These are phyloP conservation scores for Iberis pinnata DNA, from an alignment of 345 rosid genomes.

Conservation along the genomic window DNA sequence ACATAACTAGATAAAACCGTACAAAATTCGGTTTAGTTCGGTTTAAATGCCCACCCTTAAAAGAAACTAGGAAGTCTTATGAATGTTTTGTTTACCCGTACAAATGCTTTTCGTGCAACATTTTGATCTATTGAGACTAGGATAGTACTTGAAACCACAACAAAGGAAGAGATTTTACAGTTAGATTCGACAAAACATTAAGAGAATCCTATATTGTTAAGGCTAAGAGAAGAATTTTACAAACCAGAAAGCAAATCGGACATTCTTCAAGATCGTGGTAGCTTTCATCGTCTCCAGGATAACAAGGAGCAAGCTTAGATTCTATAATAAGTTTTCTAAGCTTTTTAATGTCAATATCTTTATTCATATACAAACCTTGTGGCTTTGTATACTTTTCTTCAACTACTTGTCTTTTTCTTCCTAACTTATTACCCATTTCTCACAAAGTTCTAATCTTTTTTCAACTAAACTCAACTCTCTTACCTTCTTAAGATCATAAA, in stretches of 20 bases:
- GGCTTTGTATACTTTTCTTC: conserved; percentile 88
- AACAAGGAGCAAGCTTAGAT: conserved; percentile 97
- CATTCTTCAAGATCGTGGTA: conserved; percentile 82
- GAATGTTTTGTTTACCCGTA: conserved; percentile 70
- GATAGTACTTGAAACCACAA: conserved; percentile 54
- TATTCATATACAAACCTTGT: conserved; percentile 79
- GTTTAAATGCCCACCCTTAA: too few relatives aligned
- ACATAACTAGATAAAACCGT: too few relatives aligned
- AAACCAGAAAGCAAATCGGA: conserved; percentile 94
- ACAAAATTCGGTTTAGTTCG: too few relatives aligned
- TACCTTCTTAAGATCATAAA: conserved; percentile 20
- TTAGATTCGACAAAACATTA: not conserved
- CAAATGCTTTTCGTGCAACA: conserved; percentile 96
- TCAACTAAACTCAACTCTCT: conserved; percentile 5
- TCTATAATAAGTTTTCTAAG: conserved; percentile 87
- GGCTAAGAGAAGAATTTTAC: too few relatives aligned
- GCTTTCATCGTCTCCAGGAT: conserved; percentile 85
- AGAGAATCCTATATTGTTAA: too few relatives aligned
- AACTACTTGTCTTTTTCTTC: conserved; percentile 79
- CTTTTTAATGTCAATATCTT: conserved; percentile 94
- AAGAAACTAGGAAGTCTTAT: too few relatives aligned
- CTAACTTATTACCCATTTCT: conserved; percentile 89
- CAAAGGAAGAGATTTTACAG: not conserved
- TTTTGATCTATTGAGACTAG: conserved; percentile 92
- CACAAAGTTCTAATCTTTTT: conserved; percentile 15